A percentile compares a stretch with the other conserved stretches of the same genome.
These are phyloP conservation scores for Rhizophlyctis rosea DNA, from an alignment of 192 early-diverging fungal species.

Conservation along the genomic window DNA sequence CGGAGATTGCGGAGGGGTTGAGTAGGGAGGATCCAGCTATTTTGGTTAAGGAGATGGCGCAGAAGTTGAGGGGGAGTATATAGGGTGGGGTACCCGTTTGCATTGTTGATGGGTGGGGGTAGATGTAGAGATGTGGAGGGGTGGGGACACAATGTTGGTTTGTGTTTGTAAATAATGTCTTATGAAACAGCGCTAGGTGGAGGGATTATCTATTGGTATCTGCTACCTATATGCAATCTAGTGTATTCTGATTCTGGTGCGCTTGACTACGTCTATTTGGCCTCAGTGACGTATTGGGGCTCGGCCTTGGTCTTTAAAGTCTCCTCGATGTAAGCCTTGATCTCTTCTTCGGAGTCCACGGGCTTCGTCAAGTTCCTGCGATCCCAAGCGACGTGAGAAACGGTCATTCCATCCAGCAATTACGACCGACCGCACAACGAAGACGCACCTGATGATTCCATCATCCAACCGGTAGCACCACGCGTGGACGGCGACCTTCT, in stretches of 20 bases:
- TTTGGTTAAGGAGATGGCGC: constrained; percentile 48
- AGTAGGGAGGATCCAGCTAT: constrained; percentile 44
- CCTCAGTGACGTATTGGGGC: constrained; percentile 10
- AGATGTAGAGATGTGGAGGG: too few relatives aligned
- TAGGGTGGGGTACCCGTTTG: too few relatives aligned
- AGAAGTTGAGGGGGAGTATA: constrained; percentile 11
- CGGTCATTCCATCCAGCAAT: background rate
- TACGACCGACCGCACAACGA: background rate
- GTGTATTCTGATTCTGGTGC: too few relatives aligned
- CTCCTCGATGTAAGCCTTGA: constrained; percentile 1
- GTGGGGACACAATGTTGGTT: too few relatives aligned
- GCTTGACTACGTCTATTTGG: too few relatives aligned
- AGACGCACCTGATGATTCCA: constrained; percentile 19
- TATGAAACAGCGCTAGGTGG: too few relatives aligned
- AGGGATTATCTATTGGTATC: too few relatives aligned
- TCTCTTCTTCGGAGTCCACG: background rate
- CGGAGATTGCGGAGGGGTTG: constrained; percentile 29
- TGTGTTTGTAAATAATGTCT: too few relatives aligned
- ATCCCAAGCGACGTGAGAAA: background rate
- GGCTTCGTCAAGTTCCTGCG: background rate
- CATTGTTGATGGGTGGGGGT: too few relatives aligned
- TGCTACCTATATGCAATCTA: too few relatives aligned
- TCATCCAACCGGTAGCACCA: constrained; percentile 42
- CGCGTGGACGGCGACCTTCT: constrained; percentile 54
- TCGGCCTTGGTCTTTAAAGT: background rate